Percentiles rank a stretch among this genome's conserved stretches.
phyloP scores from a whole-genome alignment of 2,329 filamentous ascomycete genomes.

The Onygenales sp. region DNA sequence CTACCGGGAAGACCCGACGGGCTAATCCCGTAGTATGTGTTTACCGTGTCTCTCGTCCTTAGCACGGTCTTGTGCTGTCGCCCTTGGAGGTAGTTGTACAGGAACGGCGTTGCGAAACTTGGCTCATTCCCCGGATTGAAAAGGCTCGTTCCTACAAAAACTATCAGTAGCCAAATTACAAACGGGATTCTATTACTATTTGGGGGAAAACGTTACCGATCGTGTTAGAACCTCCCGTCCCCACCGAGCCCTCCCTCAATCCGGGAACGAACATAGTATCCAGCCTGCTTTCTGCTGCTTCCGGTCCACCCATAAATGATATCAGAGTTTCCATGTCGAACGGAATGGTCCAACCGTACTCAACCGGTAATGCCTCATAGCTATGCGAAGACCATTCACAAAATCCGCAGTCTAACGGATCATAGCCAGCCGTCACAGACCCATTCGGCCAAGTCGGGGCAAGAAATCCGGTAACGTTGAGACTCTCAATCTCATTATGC shows the following conservation, averaged over 20 bases:
- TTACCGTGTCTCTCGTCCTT: conserved; percentile 39
- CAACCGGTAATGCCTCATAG: conserved; percentile 48
- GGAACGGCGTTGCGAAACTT: conserved; percentile 56
- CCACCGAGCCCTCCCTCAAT: no score
- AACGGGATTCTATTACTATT: no score
- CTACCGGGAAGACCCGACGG: conserved; percentile 29
- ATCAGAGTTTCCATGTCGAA: conserved; percentile 54
- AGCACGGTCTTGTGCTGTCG: conserved; percentile 53
- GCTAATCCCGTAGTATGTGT: conserved; percentile 32
- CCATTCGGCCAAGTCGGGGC: conserved; percentile 47
- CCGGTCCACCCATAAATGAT: conserved; percentile 42
- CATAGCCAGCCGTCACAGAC: conserved; percentile 36
- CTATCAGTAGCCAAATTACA: no score
- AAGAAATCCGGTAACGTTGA: conserved; percentile 43
- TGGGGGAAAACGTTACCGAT: no score
- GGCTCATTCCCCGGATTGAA: conserved; percentile 47
- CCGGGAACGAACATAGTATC: conserved; percentile 41
- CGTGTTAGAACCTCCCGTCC: no score
- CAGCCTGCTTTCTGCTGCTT: conserved; percentile 48
- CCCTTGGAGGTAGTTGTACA: conserved; percentile 56
- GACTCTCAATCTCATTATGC: conserved; percentile 9
- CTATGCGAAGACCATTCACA: conserved; percentile 57
- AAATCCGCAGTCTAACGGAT: conserved; percentile 48
- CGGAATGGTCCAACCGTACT: conserved; percentile 57
- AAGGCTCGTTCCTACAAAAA: no score